phyloP scores from a whole-genome alignment of 495 filamentous ascomycete species.

The Paragyromitra xinjiangensis region DNA sequence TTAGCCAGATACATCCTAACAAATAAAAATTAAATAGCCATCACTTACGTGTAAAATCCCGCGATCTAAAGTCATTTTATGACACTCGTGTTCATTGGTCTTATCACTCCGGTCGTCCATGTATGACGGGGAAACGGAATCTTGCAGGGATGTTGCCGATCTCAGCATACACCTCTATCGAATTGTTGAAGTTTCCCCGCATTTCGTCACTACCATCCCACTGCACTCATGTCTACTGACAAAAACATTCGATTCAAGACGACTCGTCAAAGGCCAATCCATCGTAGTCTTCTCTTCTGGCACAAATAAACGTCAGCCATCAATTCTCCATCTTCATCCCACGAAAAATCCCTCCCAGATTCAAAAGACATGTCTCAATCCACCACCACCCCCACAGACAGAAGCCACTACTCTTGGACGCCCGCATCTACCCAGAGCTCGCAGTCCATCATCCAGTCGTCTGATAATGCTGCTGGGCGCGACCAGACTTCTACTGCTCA shows the following conservation, averaged over 20 bases:
- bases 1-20: not conserved
- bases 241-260: conserved; percentile 46
- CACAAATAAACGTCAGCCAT: conserved; percentile 42
- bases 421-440: conserved; percentile 52
- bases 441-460: conserved; percentile 49
- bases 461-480: conserved; percentile 10
- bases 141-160: conserved; percentile 48
- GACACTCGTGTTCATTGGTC: conserved; percentile 22
- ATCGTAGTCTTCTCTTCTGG: conserved; percentile 30
- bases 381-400: conserved; percentile 30
- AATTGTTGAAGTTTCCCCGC: conserved; percentile 42
- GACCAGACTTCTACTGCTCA: conserved; percentile 14
- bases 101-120: conserved; percentile 26
- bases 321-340: conserved; percentile 27
- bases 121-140: conserved; percentile 46
- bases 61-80: conserved; percentile 38
- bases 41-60: not conserved
- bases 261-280: conserved; percentile 27
- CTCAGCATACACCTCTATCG: conserved; percentile 36
- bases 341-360: conserved; percentile 16
- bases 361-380: conserved; percentile 49
- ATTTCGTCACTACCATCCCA: conserved; percentile 46
- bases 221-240: conserved; percentile 7
- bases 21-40: not conserved
- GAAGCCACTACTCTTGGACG: conserved; percentile 41